Conservation (phyloP, 371 early-diverging fungal genomes). For the Circinella minor region DNA sequence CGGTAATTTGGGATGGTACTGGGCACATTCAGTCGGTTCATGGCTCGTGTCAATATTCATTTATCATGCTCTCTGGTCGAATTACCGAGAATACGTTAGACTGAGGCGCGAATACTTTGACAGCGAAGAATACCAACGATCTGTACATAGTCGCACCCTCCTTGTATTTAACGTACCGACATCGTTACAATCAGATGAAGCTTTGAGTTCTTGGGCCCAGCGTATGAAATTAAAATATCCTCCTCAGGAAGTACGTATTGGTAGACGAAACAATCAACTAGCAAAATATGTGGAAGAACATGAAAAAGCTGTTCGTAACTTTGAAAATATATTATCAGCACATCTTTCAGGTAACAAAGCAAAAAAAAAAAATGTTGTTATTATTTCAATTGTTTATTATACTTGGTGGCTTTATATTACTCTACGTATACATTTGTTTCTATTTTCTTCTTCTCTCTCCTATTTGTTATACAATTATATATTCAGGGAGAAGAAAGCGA, state of each 20-base stretch:
- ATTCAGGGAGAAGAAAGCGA: background rate
- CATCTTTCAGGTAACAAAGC: slow-evolving; percentile 52
- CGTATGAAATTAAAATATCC: slow-evolving; percentile 48
- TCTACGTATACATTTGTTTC: too few species aligned
- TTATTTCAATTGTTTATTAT: background rate
- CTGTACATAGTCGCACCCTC: slow-evolving; percentile 67
- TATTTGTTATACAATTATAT: background rate
- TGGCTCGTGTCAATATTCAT: slow-evolving; percentile 63
- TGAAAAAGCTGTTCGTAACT: slow-evolving; percentile 60
- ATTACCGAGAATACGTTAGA: slow-evolving; percentile 57
- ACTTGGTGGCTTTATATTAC: too few species aligned
- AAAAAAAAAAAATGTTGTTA: background rate
- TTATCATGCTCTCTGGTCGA: slow-evolving; percentile 46
- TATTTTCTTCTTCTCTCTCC: background rate
- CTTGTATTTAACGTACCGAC: slow-evolving; percentile 74
- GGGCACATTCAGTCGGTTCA: slow-evolving; percentile 63
- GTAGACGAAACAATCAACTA: slow-evolving; percentile 68
- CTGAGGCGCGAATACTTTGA: slow-evolving; percentile 64
- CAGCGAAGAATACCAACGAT: slow-evolving; percentile 63
- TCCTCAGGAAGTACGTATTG: slow-evolving; percentile 69
- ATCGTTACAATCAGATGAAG: slow-evolving; percentile 60
- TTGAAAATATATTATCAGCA: slow-evolving; percentile 70
- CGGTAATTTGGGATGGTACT: slow-evolving; percentile 51
- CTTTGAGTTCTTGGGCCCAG: slow-evolving; percentile 58
- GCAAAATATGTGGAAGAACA: slow-evolving; percentile 76